Percentiles rank a stretch among this genome's conserved stretches.
Evolutionary conservation across 495 filamentous ascomycete species (phyloP).

Genomic region (Thermochaetoides thermophila): DNA sequence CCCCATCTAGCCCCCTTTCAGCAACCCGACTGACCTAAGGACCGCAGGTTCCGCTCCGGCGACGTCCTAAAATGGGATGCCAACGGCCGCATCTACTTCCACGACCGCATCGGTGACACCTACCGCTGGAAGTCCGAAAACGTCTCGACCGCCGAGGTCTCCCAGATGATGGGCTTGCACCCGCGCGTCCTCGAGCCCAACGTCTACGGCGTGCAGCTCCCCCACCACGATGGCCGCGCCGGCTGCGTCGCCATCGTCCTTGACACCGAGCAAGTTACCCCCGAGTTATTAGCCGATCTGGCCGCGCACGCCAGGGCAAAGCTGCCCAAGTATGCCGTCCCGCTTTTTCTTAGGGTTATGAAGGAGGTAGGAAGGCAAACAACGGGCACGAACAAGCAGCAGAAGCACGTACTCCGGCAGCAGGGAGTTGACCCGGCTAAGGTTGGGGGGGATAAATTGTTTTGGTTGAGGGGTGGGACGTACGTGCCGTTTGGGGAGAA

Average conservation of each 20-base stretch:
- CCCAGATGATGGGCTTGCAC: constrained; percentile 52
- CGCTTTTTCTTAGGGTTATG: constrained; percentile 59
- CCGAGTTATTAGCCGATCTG: constrained; percentile 36
- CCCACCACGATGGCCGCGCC: constrained; percentile 73
- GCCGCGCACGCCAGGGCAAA: constrained; percentile 38
- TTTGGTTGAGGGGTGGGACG: constrained; percentile 43
- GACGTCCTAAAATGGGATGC: constrained; percentile 61
- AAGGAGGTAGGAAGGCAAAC: constrained; percentile 38
- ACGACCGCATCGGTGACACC: constrained; percentile 82
- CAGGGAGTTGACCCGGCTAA: constrained; percentile 55
- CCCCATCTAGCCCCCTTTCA: not conserved
- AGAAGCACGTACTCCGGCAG: constrained; percentile 52
- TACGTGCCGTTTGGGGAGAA: constrained; percentile 53
- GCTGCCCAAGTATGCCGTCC: constrained; percentile 61
- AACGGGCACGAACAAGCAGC: constrained; percentile 81
- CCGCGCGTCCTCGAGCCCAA: constrained; percentile 62
- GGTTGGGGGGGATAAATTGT: constrained; percentile 45
- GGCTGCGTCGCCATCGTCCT: constrained; percentile 64
- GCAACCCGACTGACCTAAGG: not conserved
- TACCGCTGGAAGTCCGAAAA: constrained; percentile 97
- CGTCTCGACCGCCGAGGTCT: constrained; percentile 71
- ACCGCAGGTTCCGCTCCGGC: constrained; percentile 54
- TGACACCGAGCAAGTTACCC: constrained; percentile 13
- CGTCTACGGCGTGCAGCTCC: constrained; percentile 75
- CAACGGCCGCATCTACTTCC: constrained; percentile 69